Base-by-base conservation (phyloP, 495 filamentous ascomycete species). In the Penicillium longicatenatum region DNA sequence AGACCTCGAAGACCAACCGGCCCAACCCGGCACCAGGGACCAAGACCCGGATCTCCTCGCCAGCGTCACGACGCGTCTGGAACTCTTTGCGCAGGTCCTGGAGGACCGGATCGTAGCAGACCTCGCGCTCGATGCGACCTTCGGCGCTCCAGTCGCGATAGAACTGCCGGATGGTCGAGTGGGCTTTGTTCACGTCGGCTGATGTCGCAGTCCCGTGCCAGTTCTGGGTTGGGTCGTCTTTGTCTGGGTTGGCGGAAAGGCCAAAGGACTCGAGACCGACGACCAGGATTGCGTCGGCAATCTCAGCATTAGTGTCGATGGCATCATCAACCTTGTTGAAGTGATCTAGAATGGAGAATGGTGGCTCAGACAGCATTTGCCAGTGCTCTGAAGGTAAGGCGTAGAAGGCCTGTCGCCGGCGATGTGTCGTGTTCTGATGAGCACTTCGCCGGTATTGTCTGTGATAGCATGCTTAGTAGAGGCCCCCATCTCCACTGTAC, bases 111-210 rank as follows among this genome's bases (percentile, higher is more conserved):
- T 75, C 78, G 69, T 92, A 93, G 70, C 87, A 92, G 10, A 84
- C 85, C 5, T 83, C 75, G 6, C 95, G 80, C 74, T 99, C 94
- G 0, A 68, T 53, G 19, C 69, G 72, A 4, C 93, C 94, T 63
- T 89, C 93, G 9, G 78, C 80, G 41, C 90, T 91, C 94, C 94
- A 99, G 70, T 99, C 94, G 6, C 94, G 89, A 67, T 91, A 97
- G 65, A 99, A 89, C 67, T 99, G 94, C 20, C 92, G 82, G 49
- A 99, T 78, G 7, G 91, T 97, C 50, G 89, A 93, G 59, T 89
- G 82, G 17, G 93, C 94, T 71, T 97, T 99, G 63, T 94, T 92
- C 47, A 95, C 63, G 68, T 97, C 93, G 4, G 75, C 74, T 20
- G 80, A 64, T 20, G 84, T 92, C 6, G 92, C 84, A 33, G 78